Conservation (phyloP, 208 protist species). For the Vickermania spadyakhi region DNA sequence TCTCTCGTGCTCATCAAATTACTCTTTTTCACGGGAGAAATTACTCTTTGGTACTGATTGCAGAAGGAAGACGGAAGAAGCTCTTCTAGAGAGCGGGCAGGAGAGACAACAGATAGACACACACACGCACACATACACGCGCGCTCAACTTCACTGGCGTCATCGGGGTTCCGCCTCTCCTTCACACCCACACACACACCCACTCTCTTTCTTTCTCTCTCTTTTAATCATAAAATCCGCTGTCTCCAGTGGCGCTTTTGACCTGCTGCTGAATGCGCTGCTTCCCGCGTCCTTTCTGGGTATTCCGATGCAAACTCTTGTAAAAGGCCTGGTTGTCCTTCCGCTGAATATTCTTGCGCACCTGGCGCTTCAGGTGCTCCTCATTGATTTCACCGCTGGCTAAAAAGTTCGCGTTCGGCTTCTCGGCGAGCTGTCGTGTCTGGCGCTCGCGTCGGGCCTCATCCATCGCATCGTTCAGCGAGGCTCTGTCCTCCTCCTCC, state of each 20-base stretch:
- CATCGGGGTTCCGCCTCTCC: too few species aligned
- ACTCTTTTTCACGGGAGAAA: too few species aligned
- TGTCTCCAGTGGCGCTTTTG: constrained; percentile 33
- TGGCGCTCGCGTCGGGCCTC: constrained; percentile 21
- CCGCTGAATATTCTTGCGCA: constrained; percentile 42
- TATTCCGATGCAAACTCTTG: constrained; percentile 63
- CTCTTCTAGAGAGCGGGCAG: too few species aligned
- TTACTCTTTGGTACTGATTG: too few species aligned
- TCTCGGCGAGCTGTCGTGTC: constrained; percentile 17
- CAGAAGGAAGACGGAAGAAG: too few species aligned
- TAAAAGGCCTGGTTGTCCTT: constrained; percentile 72
- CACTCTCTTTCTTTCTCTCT: too few species aligned
- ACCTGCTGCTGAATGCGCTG: constrained; percentile 64
- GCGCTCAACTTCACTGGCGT: too few species aligned
- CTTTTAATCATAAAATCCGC: constrained; percentile 50
- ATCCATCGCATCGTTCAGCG: constrained; percentile 32
- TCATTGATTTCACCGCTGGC: constrained; percentile 54
- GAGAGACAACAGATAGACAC: too few species aligned
- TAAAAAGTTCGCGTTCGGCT: constrained; percentile 49
- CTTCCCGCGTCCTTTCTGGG: constrained; percentile 82
- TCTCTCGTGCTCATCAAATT: too few species aligned
- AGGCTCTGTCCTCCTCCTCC: constrained; percentile 21
- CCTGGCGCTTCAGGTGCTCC: constrained; percentile 52
- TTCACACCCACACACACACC: too few species aligned
- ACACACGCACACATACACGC: too few species aligned